These are phyloP conservation scores for Solanum phureja DNA, from an alignment of 257 asterid species.

Conservation along the genomic window DNA sequence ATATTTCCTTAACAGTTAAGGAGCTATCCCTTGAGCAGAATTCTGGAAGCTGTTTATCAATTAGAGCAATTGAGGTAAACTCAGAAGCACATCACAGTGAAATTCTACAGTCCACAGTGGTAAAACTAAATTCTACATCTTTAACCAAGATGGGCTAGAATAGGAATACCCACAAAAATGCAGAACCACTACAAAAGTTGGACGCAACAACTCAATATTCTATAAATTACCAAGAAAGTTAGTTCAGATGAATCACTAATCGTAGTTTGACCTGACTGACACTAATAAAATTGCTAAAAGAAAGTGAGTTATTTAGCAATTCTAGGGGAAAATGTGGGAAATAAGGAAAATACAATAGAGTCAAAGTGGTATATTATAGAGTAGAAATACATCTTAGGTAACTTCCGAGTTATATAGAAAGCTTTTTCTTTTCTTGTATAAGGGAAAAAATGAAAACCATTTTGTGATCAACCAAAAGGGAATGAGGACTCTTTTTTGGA, in stretches of 20 bases:
- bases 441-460: neutral
- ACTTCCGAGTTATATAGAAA: neutral
- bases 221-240: neutral
- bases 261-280: neutral
- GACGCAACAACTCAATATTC: neutral
- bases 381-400: neutral
- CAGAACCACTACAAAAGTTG: neutral
- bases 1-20: conserved; percentile 71
- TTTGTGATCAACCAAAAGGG: neutral
- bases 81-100: neutral
- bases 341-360: neutral
- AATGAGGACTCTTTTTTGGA: neutral
- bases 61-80: neutral
- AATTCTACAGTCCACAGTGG: neutral
- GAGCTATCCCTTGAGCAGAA: conserved; percentile 78
- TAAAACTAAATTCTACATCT: neutral
- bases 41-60: conserved; percentile 62
- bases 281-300: neutral
- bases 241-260: neutral
- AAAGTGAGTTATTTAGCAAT: neutral
- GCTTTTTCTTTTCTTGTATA: neutral
- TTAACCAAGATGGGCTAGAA: neutral
- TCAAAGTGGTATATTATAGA: neutral
- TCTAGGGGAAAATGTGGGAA: neutral
- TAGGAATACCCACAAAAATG: neutral